Evolutionary conservation across 371 early-diverging fungal species (phyloP), one percentile per base, ranked within the genome.

Genomic region (Mucor saturninus): DNA sequence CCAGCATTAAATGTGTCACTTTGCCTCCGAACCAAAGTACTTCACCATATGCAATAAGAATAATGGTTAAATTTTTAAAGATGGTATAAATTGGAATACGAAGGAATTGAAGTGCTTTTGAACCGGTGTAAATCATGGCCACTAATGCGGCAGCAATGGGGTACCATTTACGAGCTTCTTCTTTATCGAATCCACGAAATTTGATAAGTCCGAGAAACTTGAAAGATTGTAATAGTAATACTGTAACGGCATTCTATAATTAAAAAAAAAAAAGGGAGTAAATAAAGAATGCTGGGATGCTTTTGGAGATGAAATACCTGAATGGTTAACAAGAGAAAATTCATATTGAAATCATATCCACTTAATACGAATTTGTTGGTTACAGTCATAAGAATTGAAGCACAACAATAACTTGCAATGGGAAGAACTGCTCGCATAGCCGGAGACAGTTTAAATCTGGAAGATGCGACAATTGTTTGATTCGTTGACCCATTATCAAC

Each of bases 21-120:
- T 81, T 75, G 45, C 93, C 94, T 11, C 84, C 84, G 74, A 95
- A 95, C 80, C 94, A 89, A 40, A 86, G 69, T 7, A 86, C 86
- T 76, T 99, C 99, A 28, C 95, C 93, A 64, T 96, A 92, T 5
- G 99, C 99, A 70, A 97, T 94, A 45, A 98, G 72, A 63, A 99
- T 96, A 67, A 99, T 99, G 35, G 98, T 97, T 68, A 97, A 69
- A 83, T 99, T 99, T 84, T 99, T 99, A 82, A 99, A 97, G 50
- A 99, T 90, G 49, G 99, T 99, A 73, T 97, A 99, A 32, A 99
- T 77, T 7, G 99, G 94, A 59, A 98, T 93, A 52, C 92, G 84
- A 49, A 99, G 86, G 75, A 89, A 95, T 67, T 96, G 94, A 14
- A 99, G 77, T 21, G 79, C 93, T 85, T 91, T 98, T 83, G 85